Evolutionary conservation across 1,139 yeast species (phyloP).

Genomic region (Suhomyces guaymorum): DNA sequence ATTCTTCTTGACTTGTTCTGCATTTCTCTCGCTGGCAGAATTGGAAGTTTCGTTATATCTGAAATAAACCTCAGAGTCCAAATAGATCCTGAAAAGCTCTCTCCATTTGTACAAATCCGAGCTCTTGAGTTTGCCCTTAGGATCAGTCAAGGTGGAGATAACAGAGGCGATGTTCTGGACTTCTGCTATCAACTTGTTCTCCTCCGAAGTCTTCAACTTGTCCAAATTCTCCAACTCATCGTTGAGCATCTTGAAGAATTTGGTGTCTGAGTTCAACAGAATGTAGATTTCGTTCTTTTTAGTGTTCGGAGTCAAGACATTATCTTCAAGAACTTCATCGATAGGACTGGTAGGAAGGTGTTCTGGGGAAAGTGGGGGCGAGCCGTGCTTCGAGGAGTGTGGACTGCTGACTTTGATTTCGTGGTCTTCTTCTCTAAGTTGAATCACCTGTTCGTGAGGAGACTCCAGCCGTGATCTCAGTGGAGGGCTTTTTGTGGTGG

Average conservation of each 20-base stretch:
- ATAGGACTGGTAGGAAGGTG: slow-evolving; percentile 5
- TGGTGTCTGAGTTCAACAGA: slow-evolving; percentile 43
- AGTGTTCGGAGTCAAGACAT: neutral
- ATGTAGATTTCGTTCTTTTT: slow-evolving; percentile 36
- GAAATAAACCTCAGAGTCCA: slow-evolving; percentile 68
- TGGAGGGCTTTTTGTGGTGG: slow-evolving; percentile 1
- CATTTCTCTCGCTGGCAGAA: slow-evolving; percentile 41
- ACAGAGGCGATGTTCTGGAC: slow-evolving; percentile 45
- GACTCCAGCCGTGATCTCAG: slow-evolving; percentile 7
- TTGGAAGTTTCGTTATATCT: slow-evolving; percentile 50
- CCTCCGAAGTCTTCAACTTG: slow-evolving; percentile 45
- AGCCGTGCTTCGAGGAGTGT: slow-evolving; percentile 13
- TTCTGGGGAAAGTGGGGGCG: slow-evolving; percentile 17
- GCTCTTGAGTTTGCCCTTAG: slow-evolving; percentile 36
- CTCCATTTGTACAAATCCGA: slow-evolving; percentile 73
- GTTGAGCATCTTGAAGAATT: slow-evolving; percentile 60
- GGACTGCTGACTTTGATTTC: slow-evolving; percentile 24
- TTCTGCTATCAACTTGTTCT: slow-evolving; percentile 41
- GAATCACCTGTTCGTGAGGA: slow-evolving; percentile 20
- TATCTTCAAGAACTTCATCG: slow-evolving; percentile 9
- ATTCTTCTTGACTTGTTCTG: slow-evolving; percentile 41
- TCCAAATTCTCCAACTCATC: slow-evolving; percentile 56
- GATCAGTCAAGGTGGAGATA: slow-evolving; percentile 42
- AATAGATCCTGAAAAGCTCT: slow-evolving; percentile 61
- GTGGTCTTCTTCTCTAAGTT: slow-evolving; percentile 22